A percentile compares a stretch with the other conserved stretches of the same genome.
phyloP scores from a whole-genome alignment of 2,329 filamentous ascomycete species.

The Penicillium sp. region DNA sequence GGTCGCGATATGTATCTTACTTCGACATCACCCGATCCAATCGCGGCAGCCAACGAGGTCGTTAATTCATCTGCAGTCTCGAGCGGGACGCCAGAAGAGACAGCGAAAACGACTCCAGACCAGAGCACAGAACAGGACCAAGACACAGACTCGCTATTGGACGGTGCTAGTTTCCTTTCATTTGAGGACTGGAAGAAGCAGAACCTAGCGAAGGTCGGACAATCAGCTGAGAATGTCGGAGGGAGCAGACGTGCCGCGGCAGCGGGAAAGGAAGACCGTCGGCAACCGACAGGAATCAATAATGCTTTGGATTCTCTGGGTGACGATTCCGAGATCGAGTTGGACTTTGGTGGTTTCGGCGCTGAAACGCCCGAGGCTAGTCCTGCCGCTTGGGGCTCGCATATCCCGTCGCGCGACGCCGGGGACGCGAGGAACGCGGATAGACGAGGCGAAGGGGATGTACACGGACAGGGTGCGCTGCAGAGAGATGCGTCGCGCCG shows the following conservation, averaged over 20 bases:
- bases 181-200: constrained; percentile 98
- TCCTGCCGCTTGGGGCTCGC: constrained; percentile 31
- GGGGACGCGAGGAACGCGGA: constrained; percentile 10
- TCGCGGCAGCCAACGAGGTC: neutral
- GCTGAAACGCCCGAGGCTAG: constrained; percentile 42
- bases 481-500: constrained; percentile 63
- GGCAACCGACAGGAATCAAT: constrained; percentile 52
- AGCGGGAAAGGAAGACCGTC: constrained; percentile 50
- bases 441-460: constrained; percentile 19
- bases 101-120: neutral
- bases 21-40: neutral
- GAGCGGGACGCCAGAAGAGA: neutral
- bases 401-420: constrained; percentile 26
- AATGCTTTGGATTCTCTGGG: constrained; percentile 75
- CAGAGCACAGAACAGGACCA: constrained; percentile 42
- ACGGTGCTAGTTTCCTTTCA: constrained; percentile 83
- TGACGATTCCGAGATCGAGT: constrained; percentile 82
- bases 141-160: constrained; percentile 64
- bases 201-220: constrained; percentile 81
- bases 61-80: neutral
- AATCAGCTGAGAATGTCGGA: constrained; percentile 67
- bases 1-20: neutral
- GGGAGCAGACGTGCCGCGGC: constrained; percentile 52
- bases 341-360: constrained; percentile 66
- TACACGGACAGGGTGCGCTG: constrained; percentile 44